Conservation (phyloP, 2,329 filamentous ascomycete genomes). For the Botryotinia narcissicola region DNA sequence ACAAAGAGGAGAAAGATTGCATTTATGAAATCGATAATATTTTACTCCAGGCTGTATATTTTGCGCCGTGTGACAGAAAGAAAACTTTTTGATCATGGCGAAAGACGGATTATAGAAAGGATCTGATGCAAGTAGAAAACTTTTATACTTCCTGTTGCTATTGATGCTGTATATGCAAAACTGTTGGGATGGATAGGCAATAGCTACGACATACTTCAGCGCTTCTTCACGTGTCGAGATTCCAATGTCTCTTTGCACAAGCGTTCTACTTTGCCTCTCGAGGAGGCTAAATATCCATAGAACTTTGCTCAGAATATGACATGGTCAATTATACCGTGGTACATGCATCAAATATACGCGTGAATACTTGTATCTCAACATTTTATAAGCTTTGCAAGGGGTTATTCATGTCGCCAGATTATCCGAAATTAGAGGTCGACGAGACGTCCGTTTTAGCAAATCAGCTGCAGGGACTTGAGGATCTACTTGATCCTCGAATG, state of each 20-base stretch:
- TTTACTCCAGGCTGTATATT: not conserved
- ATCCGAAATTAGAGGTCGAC: not conserved
- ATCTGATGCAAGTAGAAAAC: constrained; percentile 1
- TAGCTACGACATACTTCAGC: not conserved
- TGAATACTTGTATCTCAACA: not conserved
- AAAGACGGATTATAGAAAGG: not conserved
- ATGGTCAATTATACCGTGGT: not conserved
- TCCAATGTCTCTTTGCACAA: too few species aligned
- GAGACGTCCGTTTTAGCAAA: not conserved
- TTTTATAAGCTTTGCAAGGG: not conserved
- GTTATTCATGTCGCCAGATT: not conserved
- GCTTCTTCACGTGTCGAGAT: not conserved
- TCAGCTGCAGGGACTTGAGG: not conserved
- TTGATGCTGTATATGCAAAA: not conserved
- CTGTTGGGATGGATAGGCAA: not conserved
- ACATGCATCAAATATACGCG: not conserved
- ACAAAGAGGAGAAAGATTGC: constrained; percentile 9
- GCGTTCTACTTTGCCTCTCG: too few species aligned
- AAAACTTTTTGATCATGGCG: constrained; percentile 8
- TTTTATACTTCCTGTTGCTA: not conserved
- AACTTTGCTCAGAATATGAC: not conserved
- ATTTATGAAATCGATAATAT: constrained; percentile 22
- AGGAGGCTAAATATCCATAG: too few species aligned
- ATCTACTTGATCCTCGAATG: not conserved
- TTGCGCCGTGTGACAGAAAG: not conserved